phyloP scores from a whole-genome alignment of 768 basidiomycete genomes.

The Sarcodon aspratus region DNA sequence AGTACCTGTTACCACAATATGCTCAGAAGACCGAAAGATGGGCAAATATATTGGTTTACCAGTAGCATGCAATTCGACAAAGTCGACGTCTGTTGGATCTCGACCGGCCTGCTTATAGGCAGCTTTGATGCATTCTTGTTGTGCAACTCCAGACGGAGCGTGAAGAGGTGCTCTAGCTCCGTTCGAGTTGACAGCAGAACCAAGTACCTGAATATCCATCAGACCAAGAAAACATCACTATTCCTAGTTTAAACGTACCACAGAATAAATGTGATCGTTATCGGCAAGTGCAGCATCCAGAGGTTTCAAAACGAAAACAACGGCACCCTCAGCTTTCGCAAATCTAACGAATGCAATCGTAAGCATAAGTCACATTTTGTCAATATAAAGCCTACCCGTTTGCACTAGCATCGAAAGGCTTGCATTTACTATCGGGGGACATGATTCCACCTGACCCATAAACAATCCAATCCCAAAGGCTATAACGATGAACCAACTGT shows the following conservation, averaged over 20 bases:
- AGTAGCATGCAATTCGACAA: slow-evolving; percentile 40
- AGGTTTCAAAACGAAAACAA: slow-evolving; percentile 28
- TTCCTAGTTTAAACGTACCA: slow-evolving; percentile 14
- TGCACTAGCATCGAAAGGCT: slow-evolving; percentile 31
- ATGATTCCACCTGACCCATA: slow-evolving; percentile 28
- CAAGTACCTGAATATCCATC: slow-evolving; percentile 21
- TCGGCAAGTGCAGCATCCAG: slow-evolving; percentile 26
- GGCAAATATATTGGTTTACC: slow-evolving; percentile 12
- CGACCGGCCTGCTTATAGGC: slow-evolving; percentile 22
- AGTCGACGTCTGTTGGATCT: slow-evolving; percentile 30
- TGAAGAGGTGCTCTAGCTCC: slow-evolving; percentile 25
- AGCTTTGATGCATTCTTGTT: slow-evolving; percentile 23
- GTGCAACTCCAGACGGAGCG: slow-evolving; percentile 26
- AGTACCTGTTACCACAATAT: slow-evolving; percentile 16
- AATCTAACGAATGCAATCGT: slow-evolving; percentile 16
- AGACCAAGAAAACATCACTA: neutral
- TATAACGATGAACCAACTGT: slow-evolving; percentile 3
- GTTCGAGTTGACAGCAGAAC: slow-evolving; percentile 25
- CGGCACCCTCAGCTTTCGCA: slow-evolving; percentile 26
- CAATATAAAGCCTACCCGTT: slow-evolving; percentile 23
- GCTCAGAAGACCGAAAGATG: neutral
- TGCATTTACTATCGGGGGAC: slow-evolving; percentile 29
- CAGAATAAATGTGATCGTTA: slow-evolving; percentile 28
- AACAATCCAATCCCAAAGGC: slow-evolving; percentile 22
- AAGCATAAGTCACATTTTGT: neutral